phyloP scores from a whole-genome alignment of 306 rosid genomes.

The Cucumis hystrix region DNA sequence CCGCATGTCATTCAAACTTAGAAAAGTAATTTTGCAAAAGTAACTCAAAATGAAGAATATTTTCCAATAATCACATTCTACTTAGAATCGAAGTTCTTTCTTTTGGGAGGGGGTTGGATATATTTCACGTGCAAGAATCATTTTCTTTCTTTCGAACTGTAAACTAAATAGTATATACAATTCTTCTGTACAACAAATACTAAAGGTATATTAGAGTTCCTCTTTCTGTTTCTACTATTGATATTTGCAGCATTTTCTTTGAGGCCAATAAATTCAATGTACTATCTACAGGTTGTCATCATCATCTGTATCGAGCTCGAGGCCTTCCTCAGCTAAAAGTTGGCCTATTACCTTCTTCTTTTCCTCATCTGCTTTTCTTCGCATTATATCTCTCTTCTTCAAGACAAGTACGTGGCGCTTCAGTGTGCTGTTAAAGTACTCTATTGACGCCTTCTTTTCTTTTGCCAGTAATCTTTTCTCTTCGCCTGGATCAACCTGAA shows the following conservation, averaged over 20 bases:
- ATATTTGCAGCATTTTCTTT: slow-evolving; percentile 1
- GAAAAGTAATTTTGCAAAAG: neutral
- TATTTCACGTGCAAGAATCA: neutral
- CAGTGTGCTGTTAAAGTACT: slow-evolving; percentile 57
- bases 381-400: slow-evolving; percentile 73
- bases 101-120: too few species aligned
- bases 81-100: neutral
- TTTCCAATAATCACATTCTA: too few species aligned
- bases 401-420: slow-evolving; percentile 68
- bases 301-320: slow-evolving; percentile 76
- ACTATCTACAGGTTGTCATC: slow-evolving; percentile 31
- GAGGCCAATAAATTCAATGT: slow-evolving; percentile 6
- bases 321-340: slow-evolving; percentile 88
- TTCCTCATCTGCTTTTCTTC: slow-evolving; percentile 76
- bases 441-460: slow-evolving; percentile 79
- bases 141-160: neutral
- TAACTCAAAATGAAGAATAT: neutral
- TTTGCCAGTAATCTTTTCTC: slow-evolving; percentile 62
- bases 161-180: slow-evolving; percentile 17
- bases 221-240: neutral
- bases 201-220: neutral
- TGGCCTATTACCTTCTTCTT: slow-evolving; percentile 39
- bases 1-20: neutral
- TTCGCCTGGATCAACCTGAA: slow-evolving; percentile 81
- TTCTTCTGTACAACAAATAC: slow-evolving; percentile 10